phyloP scores from a whole-genome alignment of 352 stramenopile species.

The Phytophthora fragariaefolia region DNA sequence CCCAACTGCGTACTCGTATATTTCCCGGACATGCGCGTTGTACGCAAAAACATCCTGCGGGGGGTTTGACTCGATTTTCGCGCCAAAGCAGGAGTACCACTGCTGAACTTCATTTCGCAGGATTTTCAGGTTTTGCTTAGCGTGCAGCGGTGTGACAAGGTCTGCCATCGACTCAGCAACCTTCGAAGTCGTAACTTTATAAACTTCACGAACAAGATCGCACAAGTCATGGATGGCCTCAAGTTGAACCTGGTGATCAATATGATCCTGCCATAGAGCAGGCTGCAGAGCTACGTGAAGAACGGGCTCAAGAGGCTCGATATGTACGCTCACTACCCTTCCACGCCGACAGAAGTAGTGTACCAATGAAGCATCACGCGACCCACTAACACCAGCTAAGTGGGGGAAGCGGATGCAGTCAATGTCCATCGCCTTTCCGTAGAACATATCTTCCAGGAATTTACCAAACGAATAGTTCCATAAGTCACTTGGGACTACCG shows the following conservation, averaged over 20 bases:
- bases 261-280: constrained; percentile 82
- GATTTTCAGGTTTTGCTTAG: constrained; percentile 77
- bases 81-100: constrained; percentile 84
- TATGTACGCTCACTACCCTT: constrained; percentile 79
- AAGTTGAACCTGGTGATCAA: constrained; percentile 71
- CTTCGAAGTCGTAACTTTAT: constrained; percentile 78
- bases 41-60: constrained; percentile 81
- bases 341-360: constrained; percentile 81
- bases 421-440: constrained; percentile 78
- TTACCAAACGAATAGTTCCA: constrained; percentile 91
- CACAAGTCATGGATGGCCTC: constrained; percentile 78
- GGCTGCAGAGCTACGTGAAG: constrained; percentile 85
- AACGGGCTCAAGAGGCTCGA: constrained; percentile 82
- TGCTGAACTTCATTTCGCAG: constrained; percentile 83
- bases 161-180: constrained; percentile 80
- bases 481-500: constrained; percentile 63
- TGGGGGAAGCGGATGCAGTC: constrained; percentile 76
- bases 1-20: constrained; percentile 76
- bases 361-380: constrained; percentile 71
- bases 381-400: constrained; percentile 56
- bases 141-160: constrained; percentile 67
- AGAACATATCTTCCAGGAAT: constrained; percentile 87
- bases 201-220: constrained; percentile 76
- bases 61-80: constrained; percentile 74
- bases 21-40: constrained; percentile 84